phyloP scores from a whole-genome alignment of 2,329 filamentous ascomycete genomes.

The Nigrograna mackinnonii region DNA sequence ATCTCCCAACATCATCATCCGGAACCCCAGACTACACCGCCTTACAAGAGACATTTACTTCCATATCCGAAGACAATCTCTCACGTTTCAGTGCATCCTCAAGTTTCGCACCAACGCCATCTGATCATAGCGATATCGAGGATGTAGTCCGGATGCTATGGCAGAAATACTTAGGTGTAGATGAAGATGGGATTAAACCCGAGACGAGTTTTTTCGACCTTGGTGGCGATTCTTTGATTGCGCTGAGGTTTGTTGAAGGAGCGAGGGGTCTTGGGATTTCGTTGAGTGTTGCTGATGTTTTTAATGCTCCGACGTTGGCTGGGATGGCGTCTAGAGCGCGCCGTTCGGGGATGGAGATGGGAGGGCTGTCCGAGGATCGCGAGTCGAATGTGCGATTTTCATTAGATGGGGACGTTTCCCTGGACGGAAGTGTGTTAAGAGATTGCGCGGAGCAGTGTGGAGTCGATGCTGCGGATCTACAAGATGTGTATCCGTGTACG shows the following conservation, averaged over 20 bases:
- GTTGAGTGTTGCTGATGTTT: constrained; percentile 18
- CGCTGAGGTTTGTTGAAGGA: constrained; percentile 18
- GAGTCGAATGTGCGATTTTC: constrained; percentile 9
- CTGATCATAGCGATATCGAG: too few species aligned
- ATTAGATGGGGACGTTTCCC: too few species aligned
- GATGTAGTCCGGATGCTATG: too few species aligned
- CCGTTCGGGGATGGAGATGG: constrained; percentile 4
- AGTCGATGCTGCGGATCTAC: constrained; percentile 3
- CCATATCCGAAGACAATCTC: too few species aligned
- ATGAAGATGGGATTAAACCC: too few species aligned
- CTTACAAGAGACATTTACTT: too few species aligned
- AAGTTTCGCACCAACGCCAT: too few species aligned
- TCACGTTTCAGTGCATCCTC: too few species aligned
- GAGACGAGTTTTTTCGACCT: constrained; percentile 20
- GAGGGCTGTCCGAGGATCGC: too few species aligned
- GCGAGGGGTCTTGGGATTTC: constrained; percentile 11
- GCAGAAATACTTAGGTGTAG: too few species aligned
- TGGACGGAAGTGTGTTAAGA: constrained; percentile 5
- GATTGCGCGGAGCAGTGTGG: constrained; percentile 8
- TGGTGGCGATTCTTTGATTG: constrained; percentile 25
- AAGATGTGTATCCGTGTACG: constrained; percentile 14
- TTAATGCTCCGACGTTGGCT: constrained; percentile 14
- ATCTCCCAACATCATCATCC: constrained; percentile 10
- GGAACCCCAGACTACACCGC: constrained; percentile 5
- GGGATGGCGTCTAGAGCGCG: constrained; percentile 20